phyloP scores from a whole-genome alignment of 306 rosid species.

The Clitoria ternatea region DNA sequence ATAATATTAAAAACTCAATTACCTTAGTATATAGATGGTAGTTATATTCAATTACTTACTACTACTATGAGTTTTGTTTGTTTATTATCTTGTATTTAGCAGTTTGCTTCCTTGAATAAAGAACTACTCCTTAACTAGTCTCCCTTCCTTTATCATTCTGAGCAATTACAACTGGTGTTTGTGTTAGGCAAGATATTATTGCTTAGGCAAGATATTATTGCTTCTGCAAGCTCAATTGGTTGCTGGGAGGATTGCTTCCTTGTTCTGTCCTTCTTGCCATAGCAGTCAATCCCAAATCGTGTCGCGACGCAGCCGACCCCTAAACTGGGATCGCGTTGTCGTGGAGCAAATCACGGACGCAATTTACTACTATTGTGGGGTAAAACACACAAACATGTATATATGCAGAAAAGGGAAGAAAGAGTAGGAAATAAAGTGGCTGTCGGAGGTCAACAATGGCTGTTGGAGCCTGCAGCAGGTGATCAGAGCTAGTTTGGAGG shows the following conservation, averaged over 20 bases:
- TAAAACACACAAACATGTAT: no score
- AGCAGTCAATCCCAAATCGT: no score
- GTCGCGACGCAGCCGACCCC: no score
- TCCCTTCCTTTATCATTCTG: neutral
- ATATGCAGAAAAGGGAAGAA: no score
- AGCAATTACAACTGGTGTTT: neutral
- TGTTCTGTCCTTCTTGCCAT: no score
- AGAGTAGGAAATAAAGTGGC: no score
- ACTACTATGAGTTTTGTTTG: neutral
- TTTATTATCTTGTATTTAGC: neutral
- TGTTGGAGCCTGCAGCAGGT: no score
- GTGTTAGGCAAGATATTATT: neutral
- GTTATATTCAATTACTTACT: neutral
- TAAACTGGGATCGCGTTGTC: no score
- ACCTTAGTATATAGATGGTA: neutral
- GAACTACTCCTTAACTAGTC: neutral
- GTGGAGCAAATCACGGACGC: no score
- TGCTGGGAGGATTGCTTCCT: neutral
- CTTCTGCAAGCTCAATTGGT: neutral
- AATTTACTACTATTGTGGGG: no score
- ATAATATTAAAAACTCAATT: neutral
- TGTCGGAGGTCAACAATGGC: no score
- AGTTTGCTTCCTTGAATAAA: constrained; percentile 12
- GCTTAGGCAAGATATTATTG: neutral
- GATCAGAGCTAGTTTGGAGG: no score